Base-by-base conservation (phyloP, 164 flowering plant genomes). In the Umbellularia californica region DNA sequence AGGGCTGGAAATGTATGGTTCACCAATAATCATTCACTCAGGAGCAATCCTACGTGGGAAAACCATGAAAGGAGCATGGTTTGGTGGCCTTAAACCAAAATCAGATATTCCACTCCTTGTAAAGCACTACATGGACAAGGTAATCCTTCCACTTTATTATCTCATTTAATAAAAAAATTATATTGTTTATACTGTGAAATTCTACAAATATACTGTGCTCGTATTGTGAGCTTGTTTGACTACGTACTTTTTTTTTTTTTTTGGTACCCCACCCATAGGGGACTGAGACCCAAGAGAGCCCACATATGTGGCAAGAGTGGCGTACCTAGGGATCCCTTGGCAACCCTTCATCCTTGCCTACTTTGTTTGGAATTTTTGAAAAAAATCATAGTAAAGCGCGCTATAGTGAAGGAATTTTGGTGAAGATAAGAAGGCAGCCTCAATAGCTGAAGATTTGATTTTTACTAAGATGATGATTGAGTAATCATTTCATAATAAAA, bases 61-160 rank as follows among this genome's bases (percentile, higher is more conserved):
- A 78, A 86, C 67, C 69, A 72, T 91, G 7, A 68, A 58, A 0
- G 96, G 97, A 2, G 75, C 88, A 20, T 62, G 78, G 7, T 84
- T 86, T 47, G 97, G 96, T 28, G 97, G 96, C 4, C 74, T 86
- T 63, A 93, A 89, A 72, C 80, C 92, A 64, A 91, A 90, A 73
- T 69, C 85, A 0, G 93, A 90, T 72, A 80, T 91, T 68, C 92
- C 96, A 2, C 9, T 79, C 20, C 81, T 93, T 3, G 85, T 78
- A n/a, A n/a, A 86, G 25, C 82, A 75, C 28, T 90, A 91, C 70
- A 10, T 88, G 1, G 69, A 87, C 82, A 83, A 89, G 88, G 97
- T 89, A 72, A 28, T 15, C 20, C 17, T 12, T 52, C 58, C 13
- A 19, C 5, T 33, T 28, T 63, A 22, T 2, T 24, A 20, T 20